Evolutionary conservation across 345 rosid species (phyloP), one percentile per base, ranked within the genome.

Genomic region (Mercurialis annua): DNA sequence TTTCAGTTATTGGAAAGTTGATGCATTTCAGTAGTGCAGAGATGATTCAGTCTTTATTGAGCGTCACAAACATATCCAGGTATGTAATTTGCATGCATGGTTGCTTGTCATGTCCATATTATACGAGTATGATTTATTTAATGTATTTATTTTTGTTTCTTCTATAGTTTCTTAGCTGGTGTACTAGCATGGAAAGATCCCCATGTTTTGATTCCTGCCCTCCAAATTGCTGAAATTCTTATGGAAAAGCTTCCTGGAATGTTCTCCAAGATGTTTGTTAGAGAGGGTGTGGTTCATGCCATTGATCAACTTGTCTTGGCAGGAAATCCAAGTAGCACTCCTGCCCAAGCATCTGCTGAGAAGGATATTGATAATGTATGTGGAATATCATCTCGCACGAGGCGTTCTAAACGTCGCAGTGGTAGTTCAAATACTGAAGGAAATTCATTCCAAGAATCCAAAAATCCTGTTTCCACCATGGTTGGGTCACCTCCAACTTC

Each of bases 111-210:
- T 63, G 31, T 62, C 31, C 27, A 17, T 29, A 24, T 46, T 1
- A 58, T 65, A 44, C 4, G 14, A 10, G 44, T 59, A 43, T 53
- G 44, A 42, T 64, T 76, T 53, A 59, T 44, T 60, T 42, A n/a
- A 66, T 76, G 15, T 40, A 52, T 58, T 29, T 27, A 59, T 30
- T 71, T n/a, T 72, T 70, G 52, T 49, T 70, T 36, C 63, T 72
- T 36, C 65, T 73, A 48, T 67, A 95, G 99, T 76, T 92, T 92
- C 82, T 76, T 95, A 76, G 98, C 99, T 74, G 98, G 99, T 78
- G 90, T 95, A 64, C 81, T 95, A 74, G 99, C 99, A 54, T 95
- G 98, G 99, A 95, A 95, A 85, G 98, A 92, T 81, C 99, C 99
- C 27, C 92, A 88, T 47, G 97, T 92, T 56, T 77, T 95, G 86